A percentile compares a stretch with the other conserved stretches of the same genome.
Evolutionary conservation across 2,329 filamentous ascomycete genomes (phyloP).

Genomic region (Rachicladosporium sp.): DNA sequence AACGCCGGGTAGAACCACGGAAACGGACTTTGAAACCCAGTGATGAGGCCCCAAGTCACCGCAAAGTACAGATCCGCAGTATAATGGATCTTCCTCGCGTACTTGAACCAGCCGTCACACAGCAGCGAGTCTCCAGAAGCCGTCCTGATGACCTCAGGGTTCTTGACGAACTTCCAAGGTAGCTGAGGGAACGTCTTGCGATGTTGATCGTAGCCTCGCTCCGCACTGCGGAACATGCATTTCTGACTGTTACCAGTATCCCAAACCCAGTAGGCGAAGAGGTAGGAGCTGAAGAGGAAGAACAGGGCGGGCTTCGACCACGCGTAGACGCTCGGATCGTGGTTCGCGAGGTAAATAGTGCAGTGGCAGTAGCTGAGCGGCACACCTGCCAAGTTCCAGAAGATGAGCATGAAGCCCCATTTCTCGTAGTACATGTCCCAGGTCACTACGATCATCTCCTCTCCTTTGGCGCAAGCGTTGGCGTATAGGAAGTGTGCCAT

Average conservation of each 20-base stretch:
- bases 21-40: slow-evolving; percentile 67
- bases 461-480: slow-evolving; percentile 83
- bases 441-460: slow-evolving; percentile 79
- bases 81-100: slow-evolving; percentile 46
- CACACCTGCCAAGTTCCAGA: slow-evolving; percentile 91
- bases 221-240: slow-evolving; percentile 74
- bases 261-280: slow-evolving; percentile 84
- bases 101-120: slow-evolving; percentile 70
- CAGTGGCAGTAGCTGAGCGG: slow-evolving; percentile 89
- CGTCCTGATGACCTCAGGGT: slow-evolving; percentile 66
- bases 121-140: slow-evolving; percentile 64
- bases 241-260: slow-evolving; percentile 88
- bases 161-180: slow-evolving; percentile 70
- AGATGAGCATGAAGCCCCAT: slow-evolving; percentile 94
- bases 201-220: slow-evolving; percentile 56
- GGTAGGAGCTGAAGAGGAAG: slow-evolving; percentile 56
- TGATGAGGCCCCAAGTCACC: slow-evolving; percentile 64
- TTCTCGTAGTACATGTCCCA: slow-evolving; percentile 98
- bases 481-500: slow-evolving; percentile 88
- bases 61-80: slow-evolving; percentile 70
- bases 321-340: slow-evolving; percentile 62
- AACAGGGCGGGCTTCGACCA: slow-evolving; percentile 60
- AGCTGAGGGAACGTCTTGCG: slow-evolving; percentile 80
- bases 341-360: slow-evolving; percentile 78
- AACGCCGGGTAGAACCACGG: slow-evolving; percentile 84